Conservation (phyloP, 768 basidiomycete species). For the Boletus barrowsii region DNA sequence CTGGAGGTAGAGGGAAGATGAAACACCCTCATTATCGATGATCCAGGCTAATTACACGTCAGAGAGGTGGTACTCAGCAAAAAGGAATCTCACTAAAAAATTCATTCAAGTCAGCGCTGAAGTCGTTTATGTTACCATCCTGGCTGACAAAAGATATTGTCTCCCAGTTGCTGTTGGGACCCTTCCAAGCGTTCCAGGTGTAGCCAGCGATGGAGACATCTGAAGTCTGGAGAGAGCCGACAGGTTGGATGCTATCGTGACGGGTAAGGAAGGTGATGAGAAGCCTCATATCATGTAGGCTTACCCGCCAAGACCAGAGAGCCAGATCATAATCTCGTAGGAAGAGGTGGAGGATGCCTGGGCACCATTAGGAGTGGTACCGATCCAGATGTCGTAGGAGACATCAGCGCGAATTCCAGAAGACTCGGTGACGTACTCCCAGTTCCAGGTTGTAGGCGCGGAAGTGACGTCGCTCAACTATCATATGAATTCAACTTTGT, state of each 20-base stretch:
- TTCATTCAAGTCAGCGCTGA: conserved; percentile 49
- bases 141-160: conserved; percentile 54
- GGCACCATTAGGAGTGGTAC: conserved; percentile 38
- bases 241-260: conserved; percentile 47
- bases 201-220: conserved; percentile 44
- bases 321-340: conserved; percentile 63
- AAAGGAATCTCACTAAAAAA: conserved; percentile 46
- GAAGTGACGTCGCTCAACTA: conserved; percentile 41
- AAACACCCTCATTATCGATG: conserved; percentile 44
- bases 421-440: conserved; percentile 42
- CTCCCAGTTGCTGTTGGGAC: conserved; percentile 53
- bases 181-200: conserved; percentile 56
- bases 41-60: conserved; percentile 40
- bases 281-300: neutral
- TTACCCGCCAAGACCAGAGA: conserved; percentile 54
- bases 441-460: conserved; percentile 51
- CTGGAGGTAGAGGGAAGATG: conserved; percentile 48
- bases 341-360: conserved; percentile 48
- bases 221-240: conserved; percentile 46
- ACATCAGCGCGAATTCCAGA: conserved; percentile 56
- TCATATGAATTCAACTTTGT: neutral
- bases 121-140: conserved; percentile 46
- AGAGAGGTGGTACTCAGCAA: neutral
- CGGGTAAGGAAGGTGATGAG: neutral
- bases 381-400: conserved; percentile 57